Conservation (phyloP, 805 yeast species). For the Cyberlindnera petersonii region DNA sequence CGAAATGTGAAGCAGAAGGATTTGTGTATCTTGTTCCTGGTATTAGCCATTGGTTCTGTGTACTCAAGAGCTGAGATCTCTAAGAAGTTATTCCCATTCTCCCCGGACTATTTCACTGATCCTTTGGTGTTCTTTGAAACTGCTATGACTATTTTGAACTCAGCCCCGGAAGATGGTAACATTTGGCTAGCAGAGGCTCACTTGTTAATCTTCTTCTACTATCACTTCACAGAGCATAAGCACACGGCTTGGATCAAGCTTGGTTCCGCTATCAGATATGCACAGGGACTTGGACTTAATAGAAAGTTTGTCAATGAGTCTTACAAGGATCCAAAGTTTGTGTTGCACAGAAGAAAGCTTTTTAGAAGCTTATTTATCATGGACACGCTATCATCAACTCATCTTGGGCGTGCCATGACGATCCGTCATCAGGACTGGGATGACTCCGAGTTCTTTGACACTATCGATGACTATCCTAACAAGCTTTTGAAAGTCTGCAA, state of each 20-base stretch:
- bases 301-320: conserved; percentile 36
- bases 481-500: conserved; percentile 30
- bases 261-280: conserved; percentile 40
- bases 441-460: conserved; percentile 26
- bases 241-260: conserved; percentile 42
- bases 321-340: conserved; percentile 28
- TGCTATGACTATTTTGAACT: conserved; percentile 31
- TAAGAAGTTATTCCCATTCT: conserved; percentile 26
- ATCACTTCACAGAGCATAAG: conserved; percentile 38
- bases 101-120: conserved; percentile 22
- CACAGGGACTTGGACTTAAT: conserved; percentile 41
- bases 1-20: conserved; percentile 25
- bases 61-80: conserved; percentile 32
- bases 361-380: conserved; percentile 34
- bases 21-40: conserved; percentile 35
- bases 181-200: conserved; percentile 42
- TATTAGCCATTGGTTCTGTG: conserved; percentile 39
- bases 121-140: conserved; percentile 35
- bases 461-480: conserved; percentile 28
- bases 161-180: conserved; percentile 36
- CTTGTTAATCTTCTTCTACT: conserved; percentile 36
- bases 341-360: conserved; percentile 32
- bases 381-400: conserved; percentile 33
- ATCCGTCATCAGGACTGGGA: conserved; percentile 39
- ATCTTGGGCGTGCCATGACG: conserved; percentile 36